These are phyloP conservation scores for Tolypocladium endophyticum DNA, from an alignment of 2,329 filamentous ascomycete genomes.

Conservation along the genomic window DNA sequence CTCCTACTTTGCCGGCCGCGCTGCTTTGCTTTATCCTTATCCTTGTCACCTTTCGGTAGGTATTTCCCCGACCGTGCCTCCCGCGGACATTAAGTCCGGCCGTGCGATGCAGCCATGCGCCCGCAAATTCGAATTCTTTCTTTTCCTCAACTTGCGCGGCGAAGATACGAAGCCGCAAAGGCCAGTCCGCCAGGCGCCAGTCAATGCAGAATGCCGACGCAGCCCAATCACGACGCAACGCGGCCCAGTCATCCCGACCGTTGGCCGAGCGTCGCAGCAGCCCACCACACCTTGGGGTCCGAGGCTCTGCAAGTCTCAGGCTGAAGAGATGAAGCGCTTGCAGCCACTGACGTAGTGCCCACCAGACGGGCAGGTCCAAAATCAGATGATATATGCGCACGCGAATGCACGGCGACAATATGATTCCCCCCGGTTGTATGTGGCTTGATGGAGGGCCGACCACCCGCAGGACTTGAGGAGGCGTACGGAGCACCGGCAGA, in stretches of 20 bases:
- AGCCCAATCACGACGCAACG: background rate
- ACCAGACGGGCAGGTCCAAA: background rate
- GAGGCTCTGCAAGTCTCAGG: background rate
- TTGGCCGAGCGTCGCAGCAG: background rate
- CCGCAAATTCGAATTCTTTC: background rate
- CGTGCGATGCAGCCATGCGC: background rate
- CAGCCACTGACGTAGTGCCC: background rate
- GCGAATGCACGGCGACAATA: background rate
- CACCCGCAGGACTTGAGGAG: background rate
- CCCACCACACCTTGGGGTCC: background rate
- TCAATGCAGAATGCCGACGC: background rate
- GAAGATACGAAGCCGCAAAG: background rate
- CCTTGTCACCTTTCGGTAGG: background rate
- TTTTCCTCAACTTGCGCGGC: background rate
- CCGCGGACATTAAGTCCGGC: background rate
- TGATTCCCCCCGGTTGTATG: background rate
- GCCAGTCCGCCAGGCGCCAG: background rate
- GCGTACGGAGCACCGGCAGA: background rate
- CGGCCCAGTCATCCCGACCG: background rate
- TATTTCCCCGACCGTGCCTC: background rate
- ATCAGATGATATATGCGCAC: background rate
- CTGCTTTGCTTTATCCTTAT: background rate
- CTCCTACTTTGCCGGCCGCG: background rate
- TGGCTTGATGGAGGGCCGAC: background rate
- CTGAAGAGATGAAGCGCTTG: background rate